Percentiles rank a stretch among this genome's conserved stretches.
Evolutionary conservation across 2,329 filamentous ascomycete species (phyloP).

Genomic region (Epichloe bromicola): DNA sequence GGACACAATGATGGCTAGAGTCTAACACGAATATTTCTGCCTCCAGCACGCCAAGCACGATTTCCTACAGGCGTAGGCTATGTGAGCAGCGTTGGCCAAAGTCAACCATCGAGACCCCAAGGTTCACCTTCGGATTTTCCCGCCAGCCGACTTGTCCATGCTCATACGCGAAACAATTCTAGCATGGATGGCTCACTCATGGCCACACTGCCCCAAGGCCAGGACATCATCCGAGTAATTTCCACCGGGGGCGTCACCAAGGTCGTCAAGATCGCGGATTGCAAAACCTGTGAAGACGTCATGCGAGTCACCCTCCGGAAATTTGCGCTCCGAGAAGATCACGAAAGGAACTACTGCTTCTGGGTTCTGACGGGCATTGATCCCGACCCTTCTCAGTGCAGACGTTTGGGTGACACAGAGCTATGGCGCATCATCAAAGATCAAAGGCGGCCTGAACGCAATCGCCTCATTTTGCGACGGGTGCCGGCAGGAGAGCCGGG

Average conservation of each 20-base stretch:
- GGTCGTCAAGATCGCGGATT: constrained; percentile 84
- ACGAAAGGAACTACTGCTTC: constrained; percentile 93
- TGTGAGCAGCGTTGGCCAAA: constrained; percentile 35
- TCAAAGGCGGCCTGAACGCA: constrained; percentile 70
- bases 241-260: constrained; percentile 85
- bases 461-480: constrained; percentile 78
- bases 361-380: constrained; percentile 82
- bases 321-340: constrained; percentile 75
- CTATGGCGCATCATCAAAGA: constrained; percentile 86
- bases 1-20: constrained; percentile 14
- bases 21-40: constrained; percentile 33
- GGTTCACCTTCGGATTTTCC: constrained; percentile 41
- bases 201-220: constrained; percentile 71
- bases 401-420: constrained; percentile 74
- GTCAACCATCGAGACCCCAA: constrained; percentile 10
- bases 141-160: constrained; percentile 46
- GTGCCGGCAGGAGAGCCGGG: constrained; percentile 89
- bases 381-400: constrained; percentile 67
- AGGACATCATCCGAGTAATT: constrained; percentile 85
- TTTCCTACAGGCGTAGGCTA: constrained; percentile 41
- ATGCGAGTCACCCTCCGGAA: constrained; percentile 83
- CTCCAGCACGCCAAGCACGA: constrained; percentile 35
- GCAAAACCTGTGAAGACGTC: constrained; percentile 83
- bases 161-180: constrained; percentile 66
- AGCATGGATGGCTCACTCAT: constrained; percentile 80